These are phyloP conservation scores for Podospora didyma DNA, from an alignment of 495 filamentous ascomycete genomes.

Conservation along the genomic window DNA sequence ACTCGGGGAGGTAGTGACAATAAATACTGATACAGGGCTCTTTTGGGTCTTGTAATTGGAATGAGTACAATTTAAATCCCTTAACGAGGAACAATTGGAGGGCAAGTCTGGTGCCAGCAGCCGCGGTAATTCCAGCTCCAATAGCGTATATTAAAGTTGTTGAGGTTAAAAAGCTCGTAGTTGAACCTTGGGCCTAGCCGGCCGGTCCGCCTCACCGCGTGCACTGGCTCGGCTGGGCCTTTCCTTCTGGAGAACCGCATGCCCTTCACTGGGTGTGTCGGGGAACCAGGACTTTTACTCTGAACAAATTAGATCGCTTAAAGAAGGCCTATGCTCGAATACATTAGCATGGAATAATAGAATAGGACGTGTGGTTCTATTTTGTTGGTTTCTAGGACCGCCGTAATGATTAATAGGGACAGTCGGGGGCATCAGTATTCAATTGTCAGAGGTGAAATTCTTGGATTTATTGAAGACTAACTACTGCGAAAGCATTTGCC, in stretches of 20 bases:
- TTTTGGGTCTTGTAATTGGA: conserved; percentile 44
- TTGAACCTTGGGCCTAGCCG: conserved; percentile 42
- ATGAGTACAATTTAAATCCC: conserved; percentile 45
- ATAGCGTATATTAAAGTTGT: conserved; percentile 40
- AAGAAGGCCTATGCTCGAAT: conserved; percentile 72
- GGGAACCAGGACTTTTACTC: conserved; percentile 67
- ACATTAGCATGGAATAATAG: conserved; percentile 73
- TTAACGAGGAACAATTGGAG: conserved; percentile 56
- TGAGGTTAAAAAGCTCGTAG: conserved; percentile 35
- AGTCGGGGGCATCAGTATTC: conserved; percentile 46
- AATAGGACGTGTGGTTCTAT: conserved; percentile 59
- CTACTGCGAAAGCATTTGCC: conserved; percentile 55
- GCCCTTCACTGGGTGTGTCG: conserved; percentile 60
- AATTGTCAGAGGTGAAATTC: conserved; percentile 72
- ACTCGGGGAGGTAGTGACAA: conserved; percentile 45
- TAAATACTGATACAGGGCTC: conserved; percentile 55
- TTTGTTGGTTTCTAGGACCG: conserved; percentile 55
- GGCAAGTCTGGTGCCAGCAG: conserved; percentile 45
- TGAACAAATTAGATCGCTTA: conserved; percentile 72
- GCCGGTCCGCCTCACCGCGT: conserved; percentile 60
- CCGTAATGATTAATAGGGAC: conserved; percentile 71
- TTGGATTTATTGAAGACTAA: conserved; percentile 64
- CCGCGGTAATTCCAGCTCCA: conserved; percentile 35
- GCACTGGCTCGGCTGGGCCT: conserved; percentile 58
- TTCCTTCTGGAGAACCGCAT: conserved; percentile 63